Percentiles rank a stretch among this genome's conserved stretches.
Evolutionary conservation across 2,329 filamentous ascomycete species (phyloP).

Genomic region (Trichoderma simmonsii): DNA sequence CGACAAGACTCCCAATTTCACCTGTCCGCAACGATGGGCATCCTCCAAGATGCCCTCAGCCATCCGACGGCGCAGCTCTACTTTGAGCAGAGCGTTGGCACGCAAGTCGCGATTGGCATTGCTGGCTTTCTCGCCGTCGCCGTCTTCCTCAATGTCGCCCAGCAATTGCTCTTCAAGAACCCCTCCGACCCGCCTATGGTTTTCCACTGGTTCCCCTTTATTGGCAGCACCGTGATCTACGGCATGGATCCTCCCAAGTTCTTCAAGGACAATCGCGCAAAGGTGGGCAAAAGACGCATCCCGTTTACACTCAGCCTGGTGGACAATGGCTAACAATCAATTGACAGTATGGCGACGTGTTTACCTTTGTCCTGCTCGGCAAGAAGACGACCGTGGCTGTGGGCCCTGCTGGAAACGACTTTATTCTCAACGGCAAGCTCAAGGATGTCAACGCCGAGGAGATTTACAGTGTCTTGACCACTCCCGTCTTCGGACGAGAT

Average conservation of each 20-base stretch:
- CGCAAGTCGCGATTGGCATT: slow-evolving; percentile 47
- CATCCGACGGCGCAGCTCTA: slow-evolving; percentile 50
- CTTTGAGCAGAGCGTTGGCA: slow-evolving; percentile 44
- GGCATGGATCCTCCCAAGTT: slow-evolving; percentile 92
- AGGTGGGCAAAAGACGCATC: slow-evolving; percentile 49
- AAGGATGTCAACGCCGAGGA: slow-evolving; percentile 89
- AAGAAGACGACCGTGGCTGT: slow-evolving; percentile 86
- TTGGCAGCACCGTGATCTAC: slow-evolving; percentile 90
- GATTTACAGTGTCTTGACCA: slow-evolving; percentile 76
- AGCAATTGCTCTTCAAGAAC: slow-evolving; percentile 77
- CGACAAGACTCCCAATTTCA: background rate
- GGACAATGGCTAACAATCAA: background rate
- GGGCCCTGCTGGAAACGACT: slow-evolving; percentile 80
- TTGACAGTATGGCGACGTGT: slow-evolving; percentile 76
- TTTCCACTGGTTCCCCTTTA: slow-evolving; percentile 76
- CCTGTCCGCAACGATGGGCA: slow-evolving; percentile 46
- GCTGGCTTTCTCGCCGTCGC: slow-evolving; percentile 47
- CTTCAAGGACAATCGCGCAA: slow-evolving; percentile 71
- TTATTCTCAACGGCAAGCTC: slow-evolving; percentile 86
- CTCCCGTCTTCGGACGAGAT: slow-evolving; percentile 73
- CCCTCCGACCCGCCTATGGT: slow-evolving; percentile 77
- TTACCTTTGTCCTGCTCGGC: slow-evolving; percentile 83
- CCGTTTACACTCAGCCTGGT: background rate
- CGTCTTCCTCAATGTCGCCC: slow-evolving; percentile 74
- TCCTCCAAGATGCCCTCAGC: slow-evolving; percentile 51